Conservation (phyloP, 345 rosid genomes). For the Eucalyptus albens region DNA sequence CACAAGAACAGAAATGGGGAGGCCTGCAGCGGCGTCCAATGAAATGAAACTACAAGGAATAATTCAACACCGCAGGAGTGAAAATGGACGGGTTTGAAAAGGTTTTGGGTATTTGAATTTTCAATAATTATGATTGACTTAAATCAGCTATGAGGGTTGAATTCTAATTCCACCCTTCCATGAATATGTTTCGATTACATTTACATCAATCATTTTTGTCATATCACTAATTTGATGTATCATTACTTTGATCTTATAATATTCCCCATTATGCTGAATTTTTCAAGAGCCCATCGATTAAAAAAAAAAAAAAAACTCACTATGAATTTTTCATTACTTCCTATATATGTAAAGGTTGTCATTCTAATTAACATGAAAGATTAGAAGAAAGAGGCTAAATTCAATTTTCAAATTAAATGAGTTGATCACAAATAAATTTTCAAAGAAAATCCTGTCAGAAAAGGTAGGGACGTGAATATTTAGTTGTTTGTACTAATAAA, state of each 20-base stretch:
- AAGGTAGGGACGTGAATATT: not conserved
- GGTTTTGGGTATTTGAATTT: not conserved
- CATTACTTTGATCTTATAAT: accelerated
- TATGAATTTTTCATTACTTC: too few relatives aligned
- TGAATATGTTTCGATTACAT: not conserved
- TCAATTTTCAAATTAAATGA: not conserved
- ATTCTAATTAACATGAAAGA: too few relatives aligned
- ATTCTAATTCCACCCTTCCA: not conserved
- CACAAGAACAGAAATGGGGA: too few relatives aligned
- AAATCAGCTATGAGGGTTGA: too few relatives aligned
- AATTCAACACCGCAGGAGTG: too few relatives aligned
- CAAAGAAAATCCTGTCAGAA: not conserved
- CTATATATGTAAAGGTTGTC: too few relatives aligned
- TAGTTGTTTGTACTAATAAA: not conserved
- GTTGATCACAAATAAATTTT: not conserved
- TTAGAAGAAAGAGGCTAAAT: not conserved
- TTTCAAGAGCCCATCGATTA: too few relatives aligned
- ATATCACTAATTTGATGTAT: not conserved
- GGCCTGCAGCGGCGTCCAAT: too few relatives aligned
- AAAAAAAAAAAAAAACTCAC: too few relatives aligned
- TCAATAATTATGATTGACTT: not conserved
- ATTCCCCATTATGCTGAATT: too few relatives aligned
- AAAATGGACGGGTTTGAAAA: not conserved
- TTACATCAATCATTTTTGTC: not conserved
- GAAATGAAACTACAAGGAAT: too few relatives aligned